Evolutionary conservation across 305 asterid species (phyloP), one percentile per base, ranked within the genome.

Genomic region (Fraxinus sp.): DNA sequence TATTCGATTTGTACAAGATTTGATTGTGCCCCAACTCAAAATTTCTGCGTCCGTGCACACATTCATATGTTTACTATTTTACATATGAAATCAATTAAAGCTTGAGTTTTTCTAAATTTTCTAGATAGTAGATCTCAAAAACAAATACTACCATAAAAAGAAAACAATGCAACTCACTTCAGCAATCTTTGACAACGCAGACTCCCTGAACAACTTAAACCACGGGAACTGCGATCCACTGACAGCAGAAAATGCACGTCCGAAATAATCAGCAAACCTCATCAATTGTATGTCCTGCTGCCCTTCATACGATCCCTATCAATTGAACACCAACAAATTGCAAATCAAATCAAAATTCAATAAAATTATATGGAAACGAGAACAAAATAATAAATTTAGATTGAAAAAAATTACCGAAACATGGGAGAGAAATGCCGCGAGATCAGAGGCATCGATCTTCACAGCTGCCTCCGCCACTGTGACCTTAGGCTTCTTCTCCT

Each of bases 221-320:
- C 98, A 93, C 22, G 98, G 97, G 85, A 95, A 95, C 79, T 93
- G 97, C 14, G 98, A 86, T 0, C 93, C 90, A 64, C 83, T 83
- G 55, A 95, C 98, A 0, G 88, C 89, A 7, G 98, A 91, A 87
- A 95, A 95, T 37, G 94, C 94, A 74, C 95, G 93, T 22, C 98
- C 97, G 64, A 95, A 93, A 81, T 95, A 93, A 88, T 95, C 97
- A 18, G 98, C 97, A 85, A 95, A 92, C 80, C 95, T 89, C 95
- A 90, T 92, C 91, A 95, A 86, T 66, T 92, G 98, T 79, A 94
- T 91, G 20, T 95, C 98, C 77, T 91, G 92, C 62, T 94, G 91
- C 78, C 92, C 91, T 78, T 89, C 98, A 79, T 88, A 92, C 43
- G 98, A 94, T 52, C 88, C 97, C 98, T 94, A 82, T 46, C 37